Base-by-base conservation (phyloP, 2,329 filamentous ascomycete species). In the Colletotrichum lupini region DNA sequence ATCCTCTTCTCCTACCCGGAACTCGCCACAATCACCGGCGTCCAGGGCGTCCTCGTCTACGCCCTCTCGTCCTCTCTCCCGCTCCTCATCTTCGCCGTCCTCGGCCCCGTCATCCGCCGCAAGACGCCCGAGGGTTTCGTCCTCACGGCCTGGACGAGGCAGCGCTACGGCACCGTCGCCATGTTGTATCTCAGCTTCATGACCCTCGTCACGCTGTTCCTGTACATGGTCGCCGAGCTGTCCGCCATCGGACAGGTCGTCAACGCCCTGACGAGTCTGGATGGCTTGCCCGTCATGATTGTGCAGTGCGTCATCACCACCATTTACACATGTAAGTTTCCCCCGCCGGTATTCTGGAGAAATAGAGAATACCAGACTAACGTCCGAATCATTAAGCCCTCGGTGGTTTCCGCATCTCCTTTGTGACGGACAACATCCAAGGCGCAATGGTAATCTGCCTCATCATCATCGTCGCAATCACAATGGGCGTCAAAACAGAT, bases 221-320 rank as follows among this genome's bases (percentile, higher is more conserved):
- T 97, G 64, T 97, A 96, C 86, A 96, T 97, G 94, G 91, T 96
- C 30, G 91, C 93, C 24, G 94, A 97, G 84, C 87, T 97, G 56
- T 95, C 93, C 9, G 93, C 94, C 14, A 86, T 97, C 32, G 93
- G 95, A 64, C 94, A 96, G 81, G 94, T 96, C 52, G 87, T 96
- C 77, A 92, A 84, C 72, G 88, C 92, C 9, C 83, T 97, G 77
- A 95, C 94, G 0, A 93, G 93, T 2, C 86, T 97, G 52, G 87
- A 95, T 76, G 91, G 92, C 0, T 86, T 97, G 12, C 93, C 93
- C 0, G 90, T 92, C 22, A 89, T 97, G 74, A 94, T 97, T 76
- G 92, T 96, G 1, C 88, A 97, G 80, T 94, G 93, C 76, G 86
- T 89, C 49, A 87, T 97, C 53, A 97, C 94, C 1, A 95, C 94